These are phyloP conservation scores for Penicillium sp. DNA, from an alignment of 2,329 filamentous ascomycete genomes.

Conservation along the genomic window DNA sequence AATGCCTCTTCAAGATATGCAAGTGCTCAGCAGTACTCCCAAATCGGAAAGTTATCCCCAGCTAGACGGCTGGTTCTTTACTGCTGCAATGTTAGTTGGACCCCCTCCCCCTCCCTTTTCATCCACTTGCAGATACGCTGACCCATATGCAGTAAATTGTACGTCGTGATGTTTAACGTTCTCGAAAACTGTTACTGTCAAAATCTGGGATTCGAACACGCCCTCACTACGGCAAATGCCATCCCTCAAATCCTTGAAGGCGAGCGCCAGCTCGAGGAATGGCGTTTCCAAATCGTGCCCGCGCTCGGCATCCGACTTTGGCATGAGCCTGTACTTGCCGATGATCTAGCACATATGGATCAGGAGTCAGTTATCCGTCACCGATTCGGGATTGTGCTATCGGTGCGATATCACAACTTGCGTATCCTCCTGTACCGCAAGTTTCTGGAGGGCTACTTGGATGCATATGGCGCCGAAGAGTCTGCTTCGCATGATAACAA, in stretches of 20 bases:
- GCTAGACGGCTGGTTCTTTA: slow-evolving; percentile 18
- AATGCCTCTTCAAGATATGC: slow-evolving; percentile 26
- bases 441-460: slow-evolving; percentile 39
- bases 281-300: slow-evolving; percentile 5
- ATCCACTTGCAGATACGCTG: background rate
- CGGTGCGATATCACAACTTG: slow-evolving; percentile 42
- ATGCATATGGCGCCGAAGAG: slow-evolving; percentile 13
- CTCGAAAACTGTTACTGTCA: slow-evolving; percentile 44
- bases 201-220: slow-evolving; percentile 40
- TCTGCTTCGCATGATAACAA: slow-evolving; percentile 14
- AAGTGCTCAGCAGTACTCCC: slow-evolving; percentile 3
- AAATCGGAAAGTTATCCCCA: slow-evolving; percentile 3
- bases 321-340: slow-evolving; percentile 7
- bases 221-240: slow-evolving; percentile 22
- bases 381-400: slow-evolving; percentile 42
- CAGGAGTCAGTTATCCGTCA: slow-evolving; percentile 4
- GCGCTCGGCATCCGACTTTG: slow-evolving; percentile 12
- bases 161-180: slow-evolving; percentile 31
- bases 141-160: slow-evolving; percentile 21
- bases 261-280: slow-evolving; percentile 12
- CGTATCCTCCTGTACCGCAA: slow-evolving; percentile 42
- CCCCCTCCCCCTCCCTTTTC: background rate
- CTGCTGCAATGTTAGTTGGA: slow-evolving; percentile 21
- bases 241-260: slow-evolving; percentile 34
- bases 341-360: slow-evolving; percentile 9